Percentiles rank a stretch among this genome's conserved stretches.
Conservation (phyloP, 1,284 basidiomycete genomes). For the Lentinula novae-zelandiae region DNA sequence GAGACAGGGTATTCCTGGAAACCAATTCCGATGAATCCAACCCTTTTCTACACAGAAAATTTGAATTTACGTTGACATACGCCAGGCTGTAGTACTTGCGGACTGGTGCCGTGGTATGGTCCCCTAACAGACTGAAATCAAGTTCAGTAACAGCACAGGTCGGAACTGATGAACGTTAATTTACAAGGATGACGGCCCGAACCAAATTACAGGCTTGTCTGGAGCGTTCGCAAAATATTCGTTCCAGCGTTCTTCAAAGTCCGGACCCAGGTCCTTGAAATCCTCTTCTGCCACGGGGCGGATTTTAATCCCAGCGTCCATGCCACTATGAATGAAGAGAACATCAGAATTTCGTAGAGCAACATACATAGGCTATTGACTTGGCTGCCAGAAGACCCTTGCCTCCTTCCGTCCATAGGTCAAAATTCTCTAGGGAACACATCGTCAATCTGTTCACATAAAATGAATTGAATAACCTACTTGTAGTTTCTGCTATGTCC, state of each 20-base stretch:
- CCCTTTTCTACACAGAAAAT: background rate
- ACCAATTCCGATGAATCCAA: background rate
- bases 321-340: background rate
- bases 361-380: background rate
- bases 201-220: conserved; percentile 35
- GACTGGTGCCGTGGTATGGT: conserved; percentile 13
- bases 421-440: background rate
- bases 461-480: background rate
- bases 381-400: conserved; percentile 10
- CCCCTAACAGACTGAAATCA: background rate
- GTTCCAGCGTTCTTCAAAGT: conserved; percentile 36
- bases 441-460: background rate
- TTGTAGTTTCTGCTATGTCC: conserved; percentile 6
- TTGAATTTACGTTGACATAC: conserved; percentile 23
- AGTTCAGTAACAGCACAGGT: background rate
- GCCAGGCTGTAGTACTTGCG: conserved; percentile 29
- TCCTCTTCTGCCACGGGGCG: conserved; percentile 8
- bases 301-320: conserved; percentile 14
- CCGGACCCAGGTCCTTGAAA: conserved; percentile 28
- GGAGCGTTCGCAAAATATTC: conserved; percentile 28
- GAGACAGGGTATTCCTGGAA: conserved; percentile 13
- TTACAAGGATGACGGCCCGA: conserved; percentile 10
- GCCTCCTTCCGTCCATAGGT: conserved; percentile 9
- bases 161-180: background rate
- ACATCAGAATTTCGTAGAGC: background rate